A percentile compares a stretch with the other conserved stretches of the same genome.
These are phyloP conservation scores for Quaeritorhiza haematococci DNA, from an alignment of 371 early-diverging fungal genomes.

Conservation along the genomic window DNA sequence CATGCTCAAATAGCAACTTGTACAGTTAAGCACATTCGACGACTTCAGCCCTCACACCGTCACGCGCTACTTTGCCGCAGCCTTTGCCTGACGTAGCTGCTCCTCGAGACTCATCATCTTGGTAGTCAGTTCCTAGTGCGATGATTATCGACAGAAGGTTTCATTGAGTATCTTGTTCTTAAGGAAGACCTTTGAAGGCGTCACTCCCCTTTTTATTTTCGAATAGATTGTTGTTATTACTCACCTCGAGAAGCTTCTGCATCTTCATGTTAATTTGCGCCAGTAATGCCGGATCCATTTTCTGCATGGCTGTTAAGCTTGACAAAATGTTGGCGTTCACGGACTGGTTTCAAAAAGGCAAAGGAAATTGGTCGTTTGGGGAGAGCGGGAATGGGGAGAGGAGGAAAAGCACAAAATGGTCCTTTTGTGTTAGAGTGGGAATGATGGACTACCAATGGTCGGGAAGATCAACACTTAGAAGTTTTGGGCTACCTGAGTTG, in stretches of 20 bases:
- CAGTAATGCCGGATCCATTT: constrained; percentile 39
- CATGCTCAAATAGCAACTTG: no score
- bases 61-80: no score
- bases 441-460: no score
- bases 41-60: no score
- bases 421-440: neutral
- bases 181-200: neutral
- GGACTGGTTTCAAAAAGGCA: constrained; percentile 3
- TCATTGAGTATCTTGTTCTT: neutral
- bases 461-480: no score
- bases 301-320: constrained; percentile 35
- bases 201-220: no score
- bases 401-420: no score
- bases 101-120: constrained; percentile 41
- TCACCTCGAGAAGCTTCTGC: constrained; percentile 49
- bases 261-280: constrained; percentile 46
- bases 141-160: neutral
- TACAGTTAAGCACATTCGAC: no score
- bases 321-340: constrained; percentile 39
- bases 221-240: neutral
- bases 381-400: no score
- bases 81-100: no score
- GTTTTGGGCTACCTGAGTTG: constrained; percentile 21
- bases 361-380: no score
- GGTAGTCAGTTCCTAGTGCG: constrained; percentile 31